phyloP scores from a whole-genome alignment of 2,329 filamentous ascomycete species.

The Fusarium metavorans region DNA sequence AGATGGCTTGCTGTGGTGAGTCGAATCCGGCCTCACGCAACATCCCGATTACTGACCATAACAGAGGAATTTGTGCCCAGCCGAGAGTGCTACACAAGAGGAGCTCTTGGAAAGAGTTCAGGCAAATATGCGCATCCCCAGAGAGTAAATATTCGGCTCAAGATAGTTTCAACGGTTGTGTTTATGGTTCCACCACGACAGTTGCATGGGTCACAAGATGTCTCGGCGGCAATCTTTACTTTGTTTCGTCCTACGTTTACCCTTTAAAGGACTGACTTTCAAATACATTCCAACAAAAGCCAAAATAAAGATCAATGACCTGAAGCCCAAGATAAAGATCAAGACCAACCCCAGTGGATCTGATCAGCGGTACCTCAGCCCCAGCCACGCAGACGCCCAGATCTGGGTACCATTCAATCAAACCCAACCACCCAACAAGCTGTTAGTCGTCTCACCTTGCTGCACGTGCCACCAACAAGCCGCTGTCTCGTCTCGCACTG shows the following conservation, averaged over 20 bases:
- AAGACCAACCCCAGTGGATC: conserved; percentile 27
- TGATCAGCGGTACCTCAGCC: conserved; percentile 19
- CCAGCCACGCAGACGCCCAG: conserved; percentile 17
- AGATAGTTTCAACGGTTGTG: conserved; percentile 3
- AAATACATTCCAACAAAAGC: neutral
- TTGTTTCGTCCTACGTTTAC: neutral
- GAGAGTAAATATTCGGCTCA: conserved; percentile 32
- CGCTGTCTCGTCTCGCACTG: conserved; percentile 12
- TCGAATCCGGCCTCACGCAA: neutral
- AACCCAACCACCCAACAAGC: conserved; percentile 44
- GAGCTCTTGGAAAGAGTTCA: conserved; percentile 60
- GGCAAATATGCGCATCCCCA: conserved; percentile 60
- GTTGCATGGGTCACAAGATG: neutral
- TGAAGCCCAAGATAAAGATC: conserved; percentile 14
- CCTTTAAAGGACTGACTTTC: neutral
- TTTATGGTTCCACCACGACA: conserved; percentile 1
- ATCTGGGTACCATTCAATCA: conserved; percentile 29
- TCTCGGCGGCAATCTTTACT: neutral
- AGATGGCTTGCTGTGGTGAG: conserved; percentile 84
- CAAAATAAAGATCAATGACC: neutral
- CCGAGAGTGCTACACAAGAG: conserved; percentile 57
- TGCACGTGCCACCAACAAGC: conserved; percentile 43
- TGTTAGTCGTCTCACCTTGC: conserved; percentile 39
- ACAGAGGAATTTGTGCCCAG: conserved; percentile 61
- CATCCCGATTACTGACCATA: neutral